Evolutionary conservation across 1,284 basidiomycete genomes (phyloP), one percentile per base, ranked within the genome.

Genomic region (Sanghuangporus weigelae): DNA sequence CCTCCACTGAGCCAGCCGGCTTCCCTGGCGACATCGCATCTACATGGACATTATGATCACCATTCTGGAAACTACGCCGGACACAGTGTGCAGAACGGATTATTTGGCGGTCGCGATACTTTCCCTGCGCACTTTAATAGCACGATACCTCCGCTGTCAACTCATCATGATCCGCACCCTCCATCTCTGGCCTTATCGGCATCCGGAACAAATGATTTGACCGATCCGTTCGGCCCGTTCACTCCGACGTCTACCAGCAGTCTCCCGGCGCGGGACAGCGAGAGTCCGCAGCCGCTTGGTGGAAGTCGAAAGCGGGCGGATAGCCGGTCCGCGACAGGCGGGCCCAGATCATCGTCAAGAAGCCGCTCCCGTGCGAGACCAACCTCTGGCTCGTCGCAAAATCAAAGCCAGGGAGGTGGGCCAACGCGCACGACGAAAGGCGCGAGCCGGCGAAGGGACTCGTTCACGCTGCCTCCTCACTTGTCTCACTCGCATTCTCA

Each of bases 351-450:
- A 2, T 75, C 76, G 65, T 78, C 79, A 42, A 50, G 59, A 39
- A 60, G 59, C 7, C 75, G 81, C 26, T 84, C 83, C 2, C 76
- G 84, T 39, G 85, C 82, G 19, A 72, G 75, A 57, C 23, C 51
- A 67, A 71, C 26, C 16, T 40, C 55, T 16, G 49, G 55, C 14
- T 39, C 44, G 23, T 57, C 51, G 56, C 61, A 59, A 14, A 62
- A 26, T 60, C 50, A 31, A 59, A 60, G 53, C 65, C 39, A 68
- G 19, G 19, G 39, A 50, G 72, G 77, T 7, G 83, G 84, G 8
- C 85, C 84, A 7, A 79, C 81, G 8, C 74, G 83, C 61, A 82
- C 81, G 7, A 75, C 77, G 2, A 65, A 67, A 31, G 63, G 64
- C 50, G 60, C 71, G 72, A 56, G 73, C 82, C 12, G 69, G 78